These are phyloP conservation scores for Alternaria sp. DNA, from an alignment of 2,329 filamentous ascomycete species.

Conservation along the genomic window DNA sequence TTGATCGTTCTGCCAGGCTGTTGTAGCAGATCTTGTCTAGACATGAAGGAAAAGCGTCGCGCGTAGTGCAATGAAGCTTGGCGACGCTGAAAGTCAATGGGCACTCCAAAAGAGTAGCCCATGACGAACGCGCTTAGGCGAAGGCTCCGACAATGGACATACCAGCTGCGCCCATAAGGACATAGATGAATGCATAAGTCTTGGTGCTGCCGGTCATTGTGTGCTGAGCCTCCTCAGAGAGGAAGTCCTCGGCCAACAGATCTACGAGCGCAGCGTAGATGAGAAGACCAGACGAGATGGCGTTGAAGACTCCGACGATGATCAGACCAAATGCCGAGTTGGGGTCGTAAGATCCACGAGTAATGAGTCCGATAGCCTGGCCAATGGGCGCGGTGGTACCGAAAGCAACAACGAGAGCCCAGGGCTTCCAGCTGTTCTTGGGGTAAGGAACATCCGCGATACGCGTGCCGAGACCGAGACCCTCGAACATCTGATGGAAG, in stretches of 20 bases:
- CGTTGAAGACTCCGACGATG: slow-evolving; percentile 70
- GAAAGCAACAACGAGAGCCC: slow-evolving; percentile 67
- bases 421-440: slow-evolving; percentile 63
- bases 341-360: slow-evolving; percentile 66
- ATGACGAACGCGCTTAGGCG: not conserved
- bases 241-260: slow-evolving; percentile 69
- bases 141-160: slow-evolving; percentile 34
- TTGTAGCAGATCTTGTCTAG: not conserved
- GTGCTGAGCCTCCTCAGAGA: slow-evolving; percentile 57
- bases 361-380: slow-evolving; percentile 67
- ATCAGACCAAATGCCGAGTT: slow-evolving; percentile 69
- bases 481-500: slow-evolving; percentile 70
- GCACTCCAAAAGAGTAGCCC: not conserved
- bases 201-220: slow-evolving; percentile 61
- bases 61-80: slow-evolving; percentile 14
- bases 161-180: slow-evolving; percentile 47
- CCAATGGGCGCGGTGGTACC: slow-evolving; percentile 69
- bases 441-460: slow-evolving; percentile 67
- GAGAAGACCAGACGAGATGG: slow-evolving; percentile 68
- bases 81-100: not conserved
- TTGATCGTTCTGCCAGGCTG: slow-evolving; percentile 4
- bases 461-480: slow-evolving; percentile 67
- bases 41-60: slow-evolving; percentile 1
- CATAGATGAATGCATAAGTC: slow-evolving; percentile 58
- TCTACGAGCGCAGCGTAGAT: slow-evolving; percentile 70